Percentiles rank a stretch among this genome's conserved stretches.
Conservation (phyloP, 2,329 filamentous ascomycete species). For the Fusarium denticulatum region DNA sequence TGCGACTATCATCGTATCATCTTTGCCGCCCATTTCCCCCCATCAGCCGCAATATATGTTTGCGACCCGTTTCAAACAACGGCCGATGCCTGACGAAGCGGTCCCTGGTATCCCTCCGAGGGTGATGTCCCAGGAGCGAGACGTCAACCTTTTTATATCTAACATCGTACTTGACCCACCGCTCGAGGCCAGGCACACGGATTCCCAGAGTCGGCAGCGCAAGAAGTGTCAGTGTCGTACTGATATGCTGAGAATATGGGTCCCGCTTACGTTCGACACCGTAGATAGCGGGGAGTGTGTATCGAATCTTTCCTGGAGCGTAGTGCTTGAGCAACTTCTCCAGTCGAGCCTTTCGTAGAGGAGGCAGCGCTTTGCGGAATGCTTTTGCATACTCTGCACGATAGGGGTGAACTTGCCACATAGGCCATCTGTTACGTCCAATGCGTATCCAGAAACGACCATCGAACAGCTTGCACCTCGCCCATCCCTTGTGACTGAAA, state of each 20-base stretch:
- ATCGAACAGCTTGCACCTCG: conserved; percentile 60
- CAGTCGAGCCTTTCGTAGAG: conserved; percentile 48
- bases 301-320: conserved; percentile 65
- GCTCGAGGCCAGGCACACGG: conserved; percentile 56
- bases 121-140: conserved; percentile 47
- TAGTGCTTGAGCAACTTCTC: conserved; percentile 57
- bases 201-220: conserved; percentile 64
- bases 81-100: conserved; percentile 9
- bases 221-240: conserved; percentile 54
- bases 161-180: conserved; percentile 61
- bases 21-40: conserved; percentile 22
- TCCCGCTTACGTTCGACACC: conserved; percentile 49
- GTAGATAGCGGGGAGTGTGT: conserved; percentile 66
- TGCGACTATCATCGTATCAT: background rate
- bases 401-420: conserved; percentile 59
- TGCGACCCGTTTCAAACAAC: conserved; percentile 19
- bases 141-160: conserved; percentile 62
- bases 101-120: conserved; percentile 21
- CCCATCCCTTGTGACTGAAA: conserved; percentile 48
- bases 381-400: conserved; percentile 54
- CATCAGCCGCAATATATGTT: conserved; percentile 26
- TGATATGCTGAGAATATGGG: conserved; percentile 40
- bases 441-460: conserved; percentile 70
- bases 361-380: conserved; percentile 58
- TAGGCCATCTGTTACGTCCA: conserved; percentile 53